Base-by-base conservation (phyloP, 2,329 filamentous ascomycete species). In the Myriosclerotinia scirpicola region DNA sequence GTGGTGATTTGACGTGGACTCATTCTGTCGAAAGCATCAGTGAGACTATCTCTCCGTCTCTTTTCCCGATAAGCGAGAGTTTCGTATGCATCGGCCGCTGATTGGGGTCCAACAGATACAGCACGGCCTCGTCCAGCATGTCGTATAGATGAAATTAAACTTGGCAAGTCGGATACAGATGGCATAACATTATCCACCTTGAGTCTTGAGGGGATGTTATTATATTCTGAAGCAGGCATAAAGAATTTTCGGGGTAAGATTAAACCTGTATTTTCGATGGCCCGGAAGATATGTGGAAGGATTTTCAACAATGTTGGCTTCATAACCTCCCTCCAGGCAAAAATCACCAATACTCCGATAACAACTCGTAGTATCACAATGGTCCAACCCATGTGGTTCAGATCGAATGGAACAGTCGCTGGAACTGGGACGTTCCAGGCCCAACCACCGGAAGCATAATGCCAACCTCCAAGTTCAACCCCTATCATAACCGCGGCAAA, bases 81-180 rank as follows among this genome's bases (percentile, higher is more conserved):
- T 80, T 99, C 95, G 79, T 97, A 97, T 34, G 93, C 95, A 79
- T 99, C 95, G 2, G 95, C 95, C 68, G 93, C 93, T 55, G 93
- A 97, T 79, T 98, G 95, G 1, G 95, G 95, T 0, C 95, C 95
- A 64, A 98, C 86, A 7, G 93, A 97, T 44, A 98, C 87, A 42
- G 93, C 90, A 62, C 95, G 86, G 69, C 89, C 89, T 67, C 92
- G 84, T 17, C 84, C 85, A 0, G 92, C 91, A 72, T 94, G 88
- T 34, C 92, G 87, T 55, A 98, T 91, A 53, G 88, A 92, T 68
- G 88, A 90, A 34, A 97, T 83, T 75, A 97, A 87, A 42, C 87
- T 85, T 3, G 94, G 92, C 30, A 98, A 86, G 69, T 97, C 92
- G 34, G 90, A 91, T n/a, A 96, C 90, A 14, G 88, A 88, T 15